Conservation (phyloP, 495 filamentous ascomycete genomes). For the Cenococcum geophilum region DNA sequence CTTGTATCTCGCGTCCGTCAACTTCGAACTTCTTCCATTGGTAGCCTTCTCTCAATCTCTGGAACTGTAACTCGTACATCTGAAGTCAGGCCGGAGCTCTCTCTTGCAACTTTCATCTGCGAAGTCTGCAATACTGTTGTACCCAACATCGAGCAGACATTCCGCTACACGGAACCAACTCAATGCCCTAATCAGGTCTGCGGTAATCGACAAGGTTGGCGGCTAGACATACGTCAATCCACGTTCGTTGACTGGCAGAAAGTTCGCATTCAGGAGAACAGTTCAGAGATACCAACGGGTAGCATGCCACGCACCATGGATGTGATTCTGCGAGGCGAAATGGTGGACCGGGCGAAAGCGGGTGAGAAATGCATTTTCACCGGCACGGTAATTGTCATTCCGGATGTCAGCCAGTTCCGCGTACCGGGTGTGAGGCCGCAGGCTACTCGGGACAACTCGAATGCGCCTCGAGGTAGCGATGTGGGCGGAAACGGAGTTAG, state of each 20-base stretch:
- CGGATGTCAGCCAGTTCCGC: constrained; percentile 91
- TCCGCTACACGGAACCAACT: constrained; percentile 92
- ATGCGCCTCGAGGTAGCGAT: constrained; percentile 66
- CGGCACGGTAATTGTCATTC: constrained; percentile 90
- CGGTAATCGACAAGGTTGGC: constrained; percentile 82
- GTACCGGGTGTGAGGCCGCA: constrained; percentile 80
- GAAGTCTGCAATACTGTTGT: constrained; percentile 75
- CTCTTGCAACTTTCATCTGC: constrained; percentile 86
- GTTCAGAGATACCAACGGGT: constrained; percentile 93
- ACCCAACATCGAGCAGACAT: constrained; percentile 92
- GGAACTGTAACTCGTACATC: constrained; percentile 95
- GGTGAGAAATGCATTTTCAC: constrained; percentile 98
- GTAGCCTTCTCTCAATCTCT: constrained; percentile 86
- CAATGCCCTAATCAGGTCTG: constrained; percentile 94
- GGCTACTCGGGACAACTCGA: constrained; percentile 74
- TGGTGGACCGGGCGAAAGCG: constrained; percentile 93
- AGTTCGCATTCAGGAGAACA: constrained; percentile 94
- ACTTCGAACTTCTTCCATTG: constrained; percentile 84
- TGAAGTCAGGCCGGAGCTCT: constrained; percentile 90
- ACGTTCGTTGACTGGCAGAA: constrained; percentile 99
- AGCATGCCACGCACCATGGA: constrained; percentile 99
- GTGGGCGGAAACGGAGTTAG: constrained; percentile 76
- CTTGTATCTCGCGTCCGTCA: constrained; percentile 86
- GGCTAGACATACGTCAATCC: constrained; percentile 90
- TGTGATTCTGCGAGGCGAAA: constrained; percentile 93